phyloP scores from a whole-genome alignment of 306 rosid genomes.

The Leucaena leucocephala region DNA sequence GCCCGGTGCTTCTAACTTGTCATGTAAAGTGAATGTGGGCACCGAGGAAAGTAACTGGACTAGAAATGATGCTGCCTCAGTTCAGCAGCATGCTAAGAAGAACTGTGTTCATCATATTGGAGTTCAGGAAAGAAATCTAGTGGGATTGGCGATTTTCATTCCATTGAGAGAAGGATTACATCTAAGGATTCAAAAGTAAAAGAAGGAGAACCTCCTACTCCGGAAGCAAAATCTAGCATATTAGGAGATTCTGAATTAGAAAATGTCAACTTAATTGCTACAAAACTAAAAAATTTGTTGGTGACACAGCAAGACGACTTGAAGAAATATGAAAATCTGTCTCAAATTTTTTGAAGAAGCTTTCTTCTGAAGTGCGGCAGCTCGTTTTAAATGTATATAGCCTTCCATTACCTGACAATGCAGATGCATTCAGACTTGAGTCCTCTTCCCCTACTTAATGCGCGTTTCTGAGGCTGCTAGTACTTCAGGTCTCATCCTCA shows the following conservation, averaged over 20 bases:
- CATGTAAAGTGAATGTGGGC: conserved; percentile 33
- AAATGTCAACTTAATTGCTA: conserved; percentile 43
- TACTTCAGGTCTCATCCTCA: conserved; percentile 11
- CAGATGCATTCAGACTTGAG: conserved; percentile 30
- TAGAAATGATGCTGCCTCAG: conserved; percentile 37
- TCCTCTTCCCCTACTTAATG: conserved; percentile 13
- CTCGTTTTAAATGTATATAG: conserved; percentile 54
- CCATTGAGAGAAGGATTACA: conserved; percentile 31
- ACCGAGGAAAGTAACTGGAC: conserved; percentile 34
- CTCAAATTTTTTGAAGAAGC: conserved; percentile 53
- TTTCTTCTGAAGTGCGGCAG: conserved; percentile 52
- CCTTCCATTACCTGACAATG: conserved; percentile 42
- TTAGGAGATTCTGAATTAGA: conserved; percentile 39
- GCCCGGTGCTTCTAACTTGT: conserved; percentile 52
- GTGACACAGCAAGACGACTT: conserved; percentile 61
- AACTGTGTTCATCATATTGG: background rate
- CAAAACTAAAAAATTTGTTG: conserved; percentile 56
- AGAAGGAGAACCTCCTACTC: conserved; percentile 37
- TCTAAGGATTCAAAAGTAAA: conserved; percentile 34
- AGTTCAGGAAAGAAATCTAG: conserved; percentile 41
- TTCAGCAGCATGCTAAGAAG: conserved; percentile 28
- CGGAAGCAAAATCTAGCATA: conserved; percentile 33
- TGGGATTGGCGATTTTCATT: conserved; percentile 33
- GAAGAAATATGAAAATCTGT: conserved; percentile 61
- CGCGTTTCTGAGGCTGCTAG: conserved; percentile 16